Conservation (phyloP, 2,329 filamentous ascomycete species). For the Paracamarosporium sp. region DNA sequence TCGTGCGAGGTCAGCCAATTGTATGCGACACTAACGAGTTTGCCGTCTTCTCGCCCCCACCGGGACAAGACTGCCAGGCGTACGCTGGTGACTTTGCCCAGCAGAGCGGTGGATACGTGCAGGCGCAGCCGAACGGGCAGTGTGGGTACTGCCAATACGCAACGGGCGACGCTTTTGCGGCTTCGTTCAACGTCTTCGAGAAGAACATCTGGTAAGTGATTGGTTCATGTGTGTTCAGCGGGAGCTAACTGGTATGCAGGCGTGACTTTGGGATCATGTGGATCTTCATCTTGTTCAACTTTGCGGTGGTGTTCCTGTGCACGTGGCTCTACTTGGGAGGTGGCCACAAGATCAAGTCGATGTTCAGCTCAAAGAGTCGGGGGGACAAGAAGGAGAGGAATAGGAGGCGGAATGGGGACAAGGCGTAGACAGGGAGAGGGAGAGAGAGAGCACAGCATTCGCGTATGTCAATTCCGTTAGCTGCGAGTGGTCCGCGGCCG, state of each 20-base stretch:
- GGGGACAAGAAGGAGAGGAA: constrained; percentile 42
- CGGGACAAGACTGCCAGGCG: constrained; percentile 64
- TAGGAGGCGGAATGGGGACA: constrained; percentile 30
- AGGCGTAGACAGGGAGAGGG: constrained; percentile 14
- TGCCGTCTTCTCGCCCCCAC: constrained; percentile 66
- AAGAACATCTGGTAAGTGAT: constrained; percentile 56
- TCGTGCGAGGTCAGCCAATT: constrained; percentile 63
- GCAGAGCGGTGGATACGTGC: constrained; percentile 67
- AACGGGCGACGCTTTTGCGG: constrained; percentile 65
- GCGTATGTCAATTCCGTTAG: neutral
- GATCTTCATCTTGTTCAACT: constrained; percentile 69
- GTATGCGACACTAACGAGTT: constrained; percentile 63
- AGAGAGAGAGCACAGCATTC: constrained; percentile 1
- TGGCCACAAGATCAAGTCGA: constrained; percentile 41
- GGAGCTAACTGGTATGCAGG: constrained; percentile 44
- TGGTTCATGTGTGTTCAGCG: neutral
- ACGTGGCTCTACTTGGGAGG: constrained; percentile 63
- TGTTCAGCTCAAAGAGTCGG: constrained; percentile 41
- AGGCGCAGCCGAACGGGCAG: constrained; percentile 59
- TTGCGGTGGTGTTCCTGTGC: constrained; percentile 58
- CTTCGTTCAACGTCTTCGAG: constrained; percentile 66
- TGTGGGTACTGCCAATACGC: constrained; percentile 71
- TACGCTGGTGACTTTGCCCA: constrained; percentile 64
- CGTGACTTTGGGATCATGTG: constrained; percentile 70
- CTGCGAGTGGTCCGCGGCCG: constrained; percentile 4